Base-by-base conservation (phyloP, 2,329 filamentous ascomycete species). In the Teratosphaeria viscida region DNA sequence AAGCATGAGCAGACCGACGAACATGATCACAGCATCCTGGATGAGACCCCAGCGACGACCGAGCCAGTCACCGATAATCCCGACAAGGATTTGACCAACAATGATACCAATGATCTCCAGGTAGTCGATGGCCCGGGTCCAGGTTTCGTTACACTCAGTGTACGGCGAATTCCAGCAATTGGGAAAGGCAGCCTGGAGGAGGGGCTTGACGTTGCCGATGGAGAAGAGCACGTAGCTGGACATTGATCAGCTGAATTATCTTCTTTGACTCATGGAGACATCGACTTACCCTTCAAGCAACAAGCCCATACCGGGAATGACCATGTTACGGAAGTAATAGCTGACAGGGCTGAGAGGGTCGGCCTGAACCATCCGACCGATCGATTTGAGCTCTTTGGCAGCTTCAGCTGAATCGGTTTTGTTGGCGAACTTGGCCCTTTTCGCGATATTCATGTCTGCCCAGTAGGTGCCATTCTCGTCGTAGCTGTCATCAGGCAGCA, bases 51-150 rank as follows among this genome's bases (percentile, higher is more conserved):
- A 96, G 68, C 92, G 89, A 71, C 92, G 90, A 66, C 92, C 92
- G 65, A 96, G 79, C 88, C 84, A 87, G 73, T 89, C 86, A 78
- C 86, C 86, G 58, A 88, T 78, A 75, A 95, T 78, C 75, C 92
- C 92, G 64, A 97, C 92, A 32, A 88, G 78, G 58, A 95, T 85
- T 77, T 97, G 92, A 67, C 92, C 92, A 64, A 92, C 84, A 78
- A 97, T 97, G 76, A 97, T 97, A 77, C 92, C 92, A 67, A 88
- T 82, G 67, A 96, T 91, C 73, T 97, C 92, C 55, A 97, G 85
- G 70, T 96, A 96, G 27, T 91, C 89, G 52, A 97, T 85, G 52
- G 90, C 84, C 62, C 87, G 82, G 39, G 92, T 77, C 92, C 92
- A 96, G 65, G 89, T 88, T 66, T 82, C 74, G 70, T 84, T 83